Percentiles rank a stretch among this genome's conserved stretches.
Evolutionary conservation across 1,284 basidiomycete genomes (phyloP).

Genomic region (Coniophora puteana): DNA sequence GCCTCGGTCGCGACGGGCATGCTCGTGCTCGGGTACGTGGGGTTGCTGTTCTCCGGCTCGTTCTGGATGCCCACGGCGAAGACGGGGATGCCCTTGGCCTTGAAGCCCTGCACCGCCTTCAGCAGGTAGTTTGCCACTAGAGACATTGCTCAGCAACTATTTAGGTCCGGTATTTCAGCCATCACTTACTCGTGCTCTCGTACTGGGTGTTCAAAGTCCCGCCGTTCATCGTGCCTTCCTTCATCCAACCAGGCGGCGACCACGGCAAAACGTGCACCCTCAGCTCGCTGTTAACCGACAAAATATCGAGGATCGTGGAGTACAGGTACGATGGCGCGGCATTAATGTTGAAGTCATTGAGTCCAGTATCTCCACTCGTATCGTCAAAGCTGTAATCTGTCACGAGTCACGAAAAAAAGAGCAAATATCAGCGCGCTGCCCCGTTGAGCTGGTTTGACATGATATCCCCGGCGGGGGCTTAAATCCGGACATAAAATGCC

Average conservation of each 20-base stretch:
- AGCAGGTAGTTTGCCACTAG: conserved; percentile 47
- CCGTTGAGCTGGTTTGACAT: too few relatives aligned
- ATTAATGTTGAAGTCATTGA: conserved; percentile 38
- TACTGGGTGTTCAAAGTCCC: conserved; percentile 37
- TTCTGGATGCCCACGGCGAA: conserved; percentile 49
- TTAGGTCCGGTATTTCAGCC: background rate
- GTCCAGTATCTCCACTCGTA: conserved; percentile 36
- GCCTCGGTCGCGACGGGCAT: conserved; percentile 39
- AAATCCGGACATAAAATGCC: too few relatives aligned
- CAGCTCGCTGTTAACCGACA: conserved; percentile 37
- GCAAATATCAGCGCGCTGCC: too few relatives aligned
- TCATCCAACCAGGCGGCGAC: conserved; percentile 59
- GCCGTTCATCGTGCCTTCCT: conserved; percentile 41
- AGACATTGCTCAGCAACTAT: background rate
- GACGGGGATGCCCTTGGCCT: conserved; percentile 36
- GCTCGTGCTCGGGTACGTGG: conserved; percentile 41
- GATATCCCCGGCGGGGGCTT: too few relatives aligned
- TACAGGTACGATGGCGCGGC: conserved; percentile 44
- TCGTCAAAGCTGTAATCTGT: conserved; percentile 49
- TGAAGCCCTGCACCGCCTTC: conserved; percentile 42
- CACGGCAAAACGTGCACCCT: conserved; percentile 46
- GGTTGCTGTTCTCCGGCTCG: conserved; percentile 43
- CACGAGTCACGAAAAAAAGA: background rate
- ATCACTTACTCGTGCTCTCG: conserved; percentile 29
- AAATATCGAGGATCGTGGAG: conserved; percentile 42